phyloP scores from a whole-genome alignment of 73 alveolate genomes.

The Tetrahymena thermophila region DNA sequence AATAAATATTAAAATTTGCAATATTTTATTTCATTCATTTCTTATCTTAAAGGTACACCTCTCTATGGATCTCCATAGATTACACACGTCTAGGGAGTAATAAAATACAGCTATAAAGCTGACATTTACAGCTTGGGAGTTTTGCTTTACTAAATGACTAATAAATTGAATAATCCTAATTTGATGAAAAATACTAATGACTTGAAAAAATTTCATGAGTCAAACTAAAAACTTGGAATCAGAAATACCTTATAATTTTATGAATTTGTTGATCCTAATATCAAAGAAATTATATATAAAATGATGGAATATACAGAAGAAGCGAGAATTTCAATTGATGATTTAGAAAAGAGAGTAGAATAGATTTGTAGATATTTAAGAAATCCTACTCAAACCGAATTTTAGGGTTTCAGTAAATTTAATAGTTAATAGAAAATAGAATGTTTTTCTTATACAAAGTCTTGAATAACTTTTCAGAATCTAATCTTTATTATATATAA shows the following conservation, averaged over 20 bases:
- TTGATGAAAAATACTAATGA: not conserved
- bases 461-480: too few species aligned
- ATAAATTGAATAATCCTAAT: not conserved
- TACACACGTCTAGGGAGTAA: not conserved
- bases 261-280: not conserved
- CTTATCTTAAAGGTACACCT: not conserved
- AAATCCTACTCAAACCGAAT: not conserved
- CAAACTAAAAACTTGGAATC: not conserved
- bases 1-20: not conserved
- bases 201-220: not conserved
- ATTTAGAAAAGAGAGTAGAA: not conserved
- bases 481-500: too few species aligned
- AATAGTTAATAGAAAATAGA: too few species aligned
- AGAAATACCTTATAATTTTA: not conserved
- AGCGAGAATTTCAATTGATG: not conserved
- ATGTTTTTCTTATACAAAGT: not conserved
- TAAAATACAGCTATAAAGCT: not conserved
- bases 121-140: not conserved
- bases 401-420: not conserved
- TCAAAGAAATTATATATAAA: not conserved
- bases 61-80: not conserved
- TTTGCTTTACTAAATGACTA: not conserved
- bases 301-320: not conserved
- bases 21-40: not conserved
- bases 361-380: not conserved